phyloP scores from a whole-genome alignment of 371 early-diverging fungal species.

The Dentiscutata heterogama region DNA sequence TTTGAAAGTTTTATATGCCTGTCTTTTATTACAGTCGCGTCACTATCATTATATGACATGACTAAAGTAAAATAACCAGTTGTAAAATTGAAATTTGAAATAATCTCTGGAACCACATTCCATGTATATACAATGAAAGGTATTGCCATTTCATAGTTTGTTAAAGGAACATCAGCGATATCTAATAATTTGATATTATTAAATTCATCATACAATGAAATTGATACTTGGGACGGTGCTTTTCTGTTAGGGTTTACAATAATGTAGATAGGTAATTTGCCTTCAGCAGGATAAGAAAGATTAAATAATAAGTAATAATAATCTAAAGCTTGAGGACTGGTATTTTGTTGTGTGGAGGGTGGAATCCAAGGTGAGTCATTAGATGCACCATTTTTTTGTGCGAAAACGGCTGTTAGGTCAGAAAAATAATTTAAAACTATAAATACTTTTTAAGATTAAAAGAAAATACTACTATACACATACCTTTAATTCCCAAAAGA shows the following conservation, averaged over 20 bases:
- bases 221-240: background rate
- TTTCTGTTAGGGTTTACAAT: background rate
- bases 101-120: background rate
- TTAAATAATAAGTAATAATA: background rate
- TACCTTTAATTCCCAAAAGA: background rate
- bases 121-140: background rate
- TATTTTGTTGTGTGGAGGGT: background rate
- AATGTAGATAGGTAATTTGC: background rate
- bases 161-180: background rate
- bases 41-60: background rate
- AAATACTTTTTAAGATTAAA: background rate
- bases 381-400: background rate
- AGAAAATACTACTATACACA: background rate
- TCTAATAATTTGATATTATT: conserved; percentile 5
- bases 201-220: background rate
- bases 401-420: background rate
- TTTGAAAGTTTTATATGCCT: background rate
- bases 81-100: background rate
- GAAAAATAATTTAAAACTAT: background rate
- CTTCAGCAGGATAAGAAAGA: background rate
- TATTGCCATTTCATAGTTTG: background rate
- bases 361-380: background rate
- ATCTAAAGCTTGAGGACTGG: background rate
- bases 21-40: background rate
- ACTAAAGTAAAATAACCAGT: conserved; percentile 5